phyloP scores from a whole-genome alignment of 257 asterid species.

The Fraxinus americana region DNA sequence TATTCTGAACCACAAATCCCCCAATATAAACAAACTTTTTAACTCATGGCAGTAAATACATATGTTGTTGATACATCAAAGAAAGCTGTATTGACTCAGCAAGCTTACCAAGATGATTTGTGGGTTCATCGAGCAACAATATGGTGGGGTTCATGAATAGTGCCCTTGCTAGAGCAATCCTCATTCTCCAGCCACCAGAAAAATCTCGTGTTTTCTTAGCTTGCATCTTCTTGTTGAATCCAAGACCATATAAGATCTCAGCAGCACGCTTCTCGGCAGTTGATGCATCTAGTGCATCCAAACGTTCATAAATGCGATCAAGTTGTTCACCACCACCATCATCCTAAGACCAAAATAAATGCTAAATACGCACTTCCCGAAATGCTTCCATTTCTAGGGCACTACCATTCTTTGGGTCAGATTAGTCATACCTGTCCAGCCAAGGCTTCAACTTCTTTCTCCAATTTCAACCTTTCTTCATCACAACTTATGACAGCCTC shows the following conservation, averaged over 20 bases:
- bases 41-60: no score
- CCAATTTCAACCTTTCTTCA: conserved; percentile 82
- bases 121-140: conserved; percentile 91
- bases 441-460: conserved; percentile 81
- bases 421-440: conserved; percentile 59
- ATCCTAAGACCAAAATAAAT: conserved; percentile 48
- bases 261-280: conserved; percentile 99
- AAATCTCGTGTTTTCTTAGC: no score
- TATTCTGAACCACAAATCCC: no score
- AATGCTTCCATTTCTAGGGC: neutral
- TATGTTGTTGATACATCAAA: no score
- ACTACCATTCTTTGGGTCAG: neutral
- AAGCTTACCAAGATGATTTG: conserved; percentile 90
- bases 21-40: no score
- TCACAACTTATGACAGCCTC: conserved; percentile 92
- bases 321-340: conserved; percentile 96
- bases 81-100: neutral
- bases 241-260: no score
- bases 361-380: neutral
- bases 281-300: conserved; percentile 84
- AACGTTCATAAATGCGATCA: conserved; percentile 86
- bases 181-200: no score
- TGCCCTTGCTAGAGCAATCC: no score
- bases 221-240: no score
- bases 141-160: no score